Conservation (phyloP, 2,329 filamentous ascomycete genomes). For the Phialophora chinensis region DNA sequence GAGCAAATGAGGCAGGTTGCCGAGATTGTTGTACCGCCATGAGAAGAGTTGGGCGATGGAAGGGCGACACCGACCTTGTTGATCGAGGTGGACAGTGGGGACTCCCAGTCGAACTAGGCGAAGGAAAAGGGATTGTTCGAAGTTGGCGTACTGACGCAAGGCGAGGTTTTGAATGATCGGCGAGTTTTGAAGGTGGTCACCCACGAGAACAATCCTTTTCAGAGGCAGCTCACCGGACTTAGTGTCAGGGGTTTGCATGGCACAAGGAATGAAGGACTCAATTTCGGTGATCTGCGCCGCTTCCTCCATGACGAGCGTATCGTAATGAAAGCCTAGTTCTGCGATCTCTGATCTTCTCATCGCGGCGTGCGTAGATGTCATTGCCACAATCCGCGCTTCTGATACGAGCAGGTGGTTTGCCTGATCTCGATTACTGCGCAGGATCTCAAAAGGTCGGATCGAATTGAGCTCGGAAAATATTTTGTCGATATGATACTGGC, state of each 20-base stretch:
- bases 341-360: slow-evolving; percentile 93
- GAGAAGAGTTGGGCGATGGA: slow-evolving; percentile 88
- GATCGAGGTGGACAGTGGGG: slow-evolving; percentile 86
- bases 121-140: slow-evolving; percentile 94
- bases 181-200: slow-evolving; percentile 96
- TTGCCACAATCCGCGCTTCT: slow-evolving; percentile 96
- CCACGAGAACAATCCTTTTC: slow-evolving; percentile 88
- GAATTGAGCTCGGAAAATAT: slow-evolving; percentile 93
- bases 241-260: slow-evolving; percentile 75
- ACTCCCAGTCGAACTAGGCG: slow-evolving; percentile 88
- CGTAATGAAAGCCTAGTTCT: slow-evolving; percentile 90
- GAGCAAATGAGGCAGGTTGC: slow-evolving; percentile 77
- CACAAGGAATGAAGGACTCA: slow-evolving; percentile 92
- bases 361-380: slow-evolving; percentile 97
- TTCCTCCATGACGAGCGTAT: slow-evolving; percentile 98
- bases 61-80: slow-evolving; percentile 88
- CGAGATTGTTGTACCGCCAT: slow-evolving; percentile 83
- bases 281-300: slow-evolving; percentile 97
- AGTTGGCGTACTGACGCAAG: slow-evolving; percentile 91
- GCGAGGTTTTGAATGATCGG: slow-evolving; percentile 94
- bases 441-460: slow-evolving; percentile 91
- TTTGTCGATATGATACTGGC: slow-evolving; percentile 84
- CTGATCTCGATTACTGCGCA: slow-evolving; percentile 87
- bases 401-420: slow-evolving; percentile 94
- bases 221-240: slow-evolving; percentile 74